Percentiles rank a stretch among this genome's conserved stretches.
These are phyloP conservation scores for Quercus engelmannii DNA, from an alignment of 306 rosid species.

Conservation along the genomic window DNA sequence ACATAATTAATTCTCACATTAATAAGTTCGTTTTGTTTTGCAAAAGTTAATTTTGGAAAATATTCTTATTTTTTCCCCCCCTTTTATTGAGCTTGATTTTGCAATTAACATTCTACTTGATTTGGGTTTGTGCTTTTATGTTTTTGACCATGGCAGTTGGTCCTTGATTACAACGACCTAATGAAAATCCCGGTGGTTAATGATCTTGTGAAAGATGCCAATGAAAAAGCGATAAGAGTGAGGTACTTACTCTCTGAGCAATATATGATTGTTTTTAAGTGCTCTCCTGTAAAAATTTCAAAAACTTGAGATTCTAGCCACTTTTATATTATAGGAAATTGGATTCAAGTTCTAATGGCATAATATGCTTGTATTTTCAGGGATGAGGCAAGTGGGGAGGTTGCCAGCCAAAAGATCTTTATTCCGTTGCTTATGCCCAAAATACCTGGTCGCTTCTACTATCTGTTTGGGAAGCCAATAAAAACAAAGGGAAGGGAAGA, in stretches of 20 bases:
- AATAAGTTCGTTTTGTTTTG: neutral
- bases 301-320: neutral
- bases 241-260: constrained; percentile 41
- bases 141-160: constrained; percentile 47
- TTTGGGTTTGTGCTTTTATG: constrained; percentile 25
- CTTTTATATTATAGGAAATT: neutral
- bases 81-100: constrained; percentile 9
- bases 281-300: neutral
- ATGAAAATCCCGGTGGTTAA: constrained; percentile 54
- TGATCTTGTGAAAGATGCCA: constrained; percentile 28
- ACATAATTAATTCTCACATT: neutral
- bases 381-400: constrained; percentile 57
- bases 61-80: neutral
- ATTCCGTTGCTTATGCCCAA: constrained; percentile 56
- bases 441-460: constrained; percentile 80
- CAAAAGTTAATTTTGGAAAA: neutral
- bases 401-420: constrained; percentile 32
- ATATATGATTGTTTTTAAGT: neutral
- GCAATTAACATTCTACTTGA: constrained; percentile 10
- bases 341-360: neutral
- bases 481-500: constrained; percentile 65
- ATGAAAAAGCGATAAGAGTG: constrained; percentile 23
- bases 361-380: constrained; percentile 21
- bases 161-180: constrained; percentile 71
- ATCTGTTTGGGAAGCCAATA: constrained; percentile 83